These are phyloP conservation scores for Hanseniaspora clermontiae DNA, from an alignment of 805 yeast genomes.

Conservation along the genomic window DNA sequence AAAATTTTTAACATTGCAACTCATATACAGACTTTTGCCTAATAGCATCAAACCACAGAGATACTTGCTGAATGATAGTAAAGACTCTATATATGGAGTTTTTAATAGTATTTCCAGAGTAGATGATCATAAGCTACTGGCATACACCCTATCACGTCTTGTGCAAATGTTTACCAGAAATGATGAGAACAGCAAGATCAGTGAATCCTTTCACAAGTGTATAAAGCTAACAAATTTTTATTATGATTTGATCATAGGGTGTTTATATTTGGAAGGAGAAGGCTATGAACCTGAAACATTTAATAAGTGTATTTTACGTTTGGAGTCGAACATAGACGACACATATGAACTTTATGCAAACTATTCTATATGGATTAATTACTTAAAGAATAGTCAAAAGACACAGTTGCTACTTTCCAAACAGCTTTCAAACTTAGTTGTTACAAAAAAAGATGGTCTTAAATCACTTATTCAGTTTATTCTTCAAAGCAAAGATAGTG, in stretches of 20 bases:
- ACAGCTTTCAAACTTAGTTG: slow-evolving; percentile 1
- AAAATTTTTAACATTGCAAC: slow-evolving; percentile 53
- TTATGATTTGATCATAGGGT: slow-evolving; percentile 43
- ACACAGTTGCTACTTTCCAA: neutral
- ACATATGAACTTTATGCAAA: slow-evolving; percentile 55
- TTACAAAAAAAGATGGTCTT: slow-evolving; percentile 52
- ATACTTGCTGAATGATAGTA: slow-evolving; percentile 46
- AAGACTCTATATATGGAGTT: slow-evolving; percentile 43
- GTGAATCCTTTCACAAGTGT: slow-evolving; percentile 33
- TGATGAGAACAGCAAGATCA: slow-evolving; percentile 18
- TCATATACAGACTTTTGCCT: slow-evolving; percentile 54
- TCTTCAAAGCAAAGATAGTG: slow-evolving; percentile 63
- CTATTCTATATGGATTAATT: slow-evolving; percentile 44
- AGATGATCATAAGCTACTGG: neutral
- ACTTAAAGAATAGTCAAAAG: neutral
- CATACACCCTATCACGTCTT: neutral
- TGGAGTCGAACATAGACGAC: slow-evolving; percentile 37
- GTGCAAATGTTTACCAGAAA: neutral
- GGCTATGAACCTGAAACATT: slow-evolving; percentile 19
- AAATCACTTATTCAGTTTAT: slow-evolving; percentile 61
- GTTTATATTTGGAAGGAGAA: slow-evolving; percentile 30
- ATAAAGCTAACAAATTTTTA: slow-evolving; percentile 54
- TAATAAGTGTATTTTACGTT: slow-evolving; percentile 15
- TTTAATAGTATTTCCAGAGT: slow-evolving; percentile 27
- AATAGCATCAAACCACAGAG: neutral